These are phyloP conservation scores for Calocybe gangraenosa DNA, from an alignment of 768 basidiomycete genomes.

Conservation along the genomic window DNA sequence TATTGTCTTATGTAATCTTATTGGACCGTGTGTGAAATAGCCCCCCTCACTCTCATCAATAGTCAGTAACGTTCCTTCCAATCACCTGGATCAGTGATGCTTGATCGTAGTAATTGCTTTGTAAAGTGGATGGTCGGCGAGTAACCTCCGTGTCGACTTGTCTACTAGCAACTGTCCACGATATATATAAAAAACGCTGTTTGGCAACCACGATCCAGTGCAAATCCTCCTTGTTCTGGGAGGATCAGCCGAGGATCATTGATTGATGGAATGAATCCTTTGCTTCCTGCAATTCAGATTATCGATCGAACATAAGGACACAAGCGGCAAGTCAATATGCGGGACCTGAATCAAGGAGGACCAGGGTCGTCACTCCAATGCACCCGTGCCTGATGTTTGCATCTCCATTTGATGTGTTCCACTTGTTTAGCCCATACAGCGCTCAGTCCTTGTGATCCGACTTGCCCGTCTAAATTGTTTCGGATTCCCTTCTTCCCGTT, in stretches of 20 bases:
- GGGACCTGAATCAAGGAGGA: background rate
- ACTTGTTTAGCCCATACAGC: slow-evolving; percentile 3
- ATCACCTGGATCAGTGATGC: too few species aligned
- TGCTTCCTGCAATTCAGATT: background rate
- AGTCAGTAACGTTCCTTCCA: too few species aligned
- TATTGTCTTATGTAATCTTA: too few species aligned
- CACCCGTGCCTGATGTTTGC: background rate
- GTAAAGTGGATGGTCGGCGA: background rate
- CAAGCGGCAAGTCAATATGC: background rate
- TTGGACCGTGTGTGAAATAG: too few species aligned
- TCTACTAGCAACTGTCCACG: background rate
- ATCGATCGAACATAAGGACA: slow-evolving; percentile 1
- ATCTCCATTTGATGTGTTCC: background rate
- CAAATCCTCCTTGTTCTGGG: slow-evolving; percentile 9
- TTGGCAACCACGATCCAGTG: background rate
- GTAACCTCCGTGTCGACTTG: background rate
- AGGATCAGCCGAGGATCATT: slow-evolving; percentile 1
- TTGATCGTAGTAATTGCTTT: too few species aligned
- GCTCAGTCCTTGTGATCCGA: slow-evolving; percentile 15
- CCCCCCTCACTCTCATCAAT: too few species aligned
- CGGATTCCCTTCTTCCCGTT: background rate
- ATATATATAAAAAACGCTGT: background rate
- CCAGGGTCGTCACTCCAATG: too few species aligned
- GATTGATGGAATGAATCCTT: background rate
- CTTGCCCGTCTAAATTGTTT: slow-evolving; percentile 10